phyloP scores from a whole-genome alignment of 768 basidiomycete species.

The Pisolithus orientalis region DNA sequence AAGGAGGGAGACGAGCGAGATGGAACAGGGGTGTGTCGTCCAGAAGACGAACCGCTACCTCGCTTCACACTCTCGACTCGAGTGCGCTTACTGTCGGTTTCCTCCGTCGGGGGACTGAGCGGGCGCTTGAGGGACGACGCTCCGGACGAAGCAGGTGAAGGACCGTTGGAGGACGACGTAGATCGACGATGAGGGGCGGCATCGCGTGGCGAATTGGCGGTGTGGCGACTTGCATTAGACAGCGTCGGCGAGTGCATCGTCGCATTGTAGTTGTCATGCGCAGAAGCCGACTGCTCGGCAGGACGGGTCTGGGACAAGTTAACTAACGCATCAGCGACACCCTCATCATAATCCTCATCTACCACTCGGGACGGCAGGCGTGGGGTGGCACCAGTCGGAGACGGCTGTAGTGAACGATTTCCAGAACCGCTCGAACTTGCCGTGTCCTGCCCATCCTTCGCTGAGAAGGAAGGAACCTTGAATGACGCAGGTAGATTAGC shows the following conservation, averaged over 20 bases:
- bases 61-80: conserved; percentile 51
- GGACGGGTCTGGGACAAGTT: conserved; percentile 46
- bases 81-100: conserved; percentile 56
- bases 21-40: conserved; percentile 51
- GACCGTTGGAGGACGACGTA: conserved; percentile 59
- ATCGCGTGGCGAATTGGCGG: conserved; percentile 39
- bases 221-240: conserved; percentile 50
- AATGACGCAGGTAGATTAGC: conserved; percentile 27
- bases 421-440: conserved; percentile 61
- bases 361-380: conserved; percentile 61
- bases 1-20: conserved; percentile 70
- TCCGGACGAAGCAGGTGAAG: conserved; percentile 52
- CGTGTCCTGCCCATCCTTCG: conserved; percentile 52
- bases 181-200: conserved; percentile 52
- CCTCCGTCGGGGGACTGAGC: conserved; percentile 61
- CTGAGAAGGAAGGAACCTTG: conserved; percentile 28
- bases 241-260: conserved; percentile 48
- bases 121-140: conserved; percentile 54
- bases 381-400: conserved; percentile 57
- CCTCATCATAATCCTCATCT: conserved; percentile 94
- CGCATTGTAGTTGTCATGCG: conserved; percentile 24
- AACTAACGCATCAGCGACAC: conserved; percentile 81
- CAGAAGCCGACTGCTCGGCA: conserved; percentile 22
- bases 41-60: conserved; percentile 45
- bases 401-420: conserved; percentile 61